Evolutionary conservation across 768 basidiomycete genomes (phyloP), one percentile per base, ranked within the genome.

Genomic region (Lactarius akahatsu): DNA sequence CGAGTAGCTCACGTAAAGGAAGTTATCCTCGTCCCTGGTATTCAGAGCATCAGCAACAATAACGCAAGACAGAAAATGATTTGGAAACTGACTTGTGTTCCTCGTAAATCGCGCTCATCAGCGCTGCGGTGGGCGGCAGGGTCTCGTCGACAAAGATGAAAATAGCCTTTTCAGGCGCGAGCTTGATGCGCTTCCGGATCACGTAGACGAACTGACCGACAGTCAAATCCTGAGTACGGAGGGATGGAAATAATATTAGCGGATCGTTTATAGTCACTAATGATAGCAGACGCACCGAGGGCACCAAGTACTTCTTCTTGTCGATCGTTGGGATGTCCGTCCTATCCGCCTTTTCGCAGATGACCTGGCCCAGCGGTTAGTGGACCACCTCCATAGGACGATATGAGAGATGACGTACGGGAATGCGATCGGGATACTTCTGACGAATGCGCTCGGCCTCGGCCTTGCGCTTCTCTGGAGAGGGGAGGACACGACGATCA

Each of bases 241-340:
- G 30, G n/a, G 28, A 50, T 18, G 15, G 20, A 41, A 28, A 38
- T n/a, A 43, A 60, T 34, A 62, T 71, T 8, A 71, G 63, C 20
- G 60, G 30, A 58, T 66, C 54, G 41, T 30, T 38, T 18, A 40
- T 38, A 43, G 36, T 54, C 43, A 1, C 58, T 58, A 54, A 26
- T 58, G 52, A 77, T 2, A 38, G 52, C 11, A 64, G 91, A 73
- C 68, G 55, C 74, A 96, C 96, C 63, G 95, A 96, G 54, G 97
- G 97, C 11, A 99, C 97, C 61, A 99, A 84, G 73, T 99, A 99
- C 83, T 99, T 99, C 95, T 99, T 98, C 92, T 99, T 99, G 85
- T 99, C 97, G 76, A 99, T 98, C 34, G 95, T 96, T 0, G 96
- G 93, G 77, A 99, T 98, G 80, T 99, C 97, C 63, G 95, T 96